Evolutionary conservation across 2,329 filamentous ascomycete species (phyloP), one percentile per base, ranked within the genome.

Genomic region (Xylariaceae sp.): DNA sequence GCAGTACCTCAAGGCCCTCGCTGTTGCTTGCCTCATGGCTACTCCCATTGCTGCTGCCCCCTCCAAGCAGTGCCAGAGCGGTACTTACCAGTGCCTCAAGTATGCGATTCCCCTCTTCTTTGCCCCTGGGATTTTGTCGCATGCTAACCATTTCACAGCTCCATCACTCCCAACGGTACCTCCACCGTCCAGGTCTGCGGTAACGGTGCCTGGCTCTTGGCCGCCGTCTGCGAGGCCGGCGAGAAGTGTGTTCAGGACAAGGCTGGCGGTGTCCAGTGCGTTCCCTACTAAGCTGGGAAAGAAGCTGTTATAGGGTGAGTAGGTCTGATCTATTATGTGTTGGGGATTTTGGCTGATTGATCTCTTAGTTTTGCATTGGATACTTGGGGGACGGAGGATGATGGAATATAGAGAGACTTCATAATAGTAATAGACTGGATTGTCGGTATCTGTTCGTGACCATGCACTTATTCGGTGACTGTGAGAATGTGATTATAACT

Each of bases 131-230:
- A 17, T 17, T 59, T 17, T 59, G n/a, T 44, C 23, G 10, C 51
- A n/a, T 17, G 34, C 53, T 47, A 13, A 55, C 39, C n/a, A 10
- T 45, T 30, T 49, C 8, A 11, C 8, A 55, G 5, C 39, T 55
- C 57, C 18, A 48, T 48, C 10, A 18, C 18, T 13, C 9, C 37
- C 13, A 64, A 63, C 47, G 58, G 30, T 9, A 60, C 57, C 2
- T 61, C 62, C n/a, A 62, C 56, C 47, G 55, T 68, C 15, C 60
- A 62, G 48, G 66, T 62, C 51, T 66, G 62, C 60, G 53, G 7
- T 11, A 55, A 48, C 13, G 62, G 58, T 3, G 30, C 47, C 11
- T 66, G 66, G 65, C 18, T 64, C 13, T 17, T 57, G 11, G 57
- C 60, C 15, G 58, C 65, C 4, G 50, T 58, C 45, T 67, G 64